A percentile compares a stretch with the other conserved stretches of the same genome.
Evolutionary conservation across 2,329 filamentous ascomycete species (phyloP).

Genomic region (Curvularia spicifera): DNA sequence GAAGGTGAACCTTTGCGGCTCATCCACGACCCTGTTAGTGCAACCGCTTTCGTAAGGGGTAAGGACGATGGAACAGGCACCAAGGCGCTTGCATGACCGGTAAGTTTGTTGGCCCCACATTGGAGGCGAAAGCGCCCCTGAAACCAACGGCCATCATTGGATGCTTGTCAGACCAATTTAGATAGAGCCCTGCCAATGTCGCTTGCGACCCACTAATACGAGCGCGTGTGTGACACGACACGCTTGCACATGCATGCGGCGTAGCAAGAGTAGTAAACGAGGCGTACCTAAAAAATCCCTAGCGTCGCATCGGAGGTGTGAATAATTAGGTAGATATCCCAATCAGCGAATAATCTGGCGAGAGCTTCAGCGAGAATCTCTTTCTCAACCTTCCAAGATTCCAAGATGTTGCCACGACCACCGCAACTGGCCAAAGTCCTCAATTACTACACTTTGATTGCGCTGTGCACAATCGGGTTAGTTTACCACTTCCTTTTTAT

Average conservation of each 20-base stretch:
- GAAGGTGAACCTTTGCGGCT: background rate
- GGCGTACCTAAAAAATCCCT: background rate
- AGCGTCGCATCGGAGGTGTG: background rate
- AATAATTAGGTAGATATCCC: background rate
- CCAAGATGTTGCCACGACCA: conserved; percentile 3
- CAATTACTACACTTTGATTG: conserved; percentile 6
- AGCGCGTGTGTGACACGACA: too few relatives aligned
- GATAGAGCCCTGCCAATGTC: background rate
- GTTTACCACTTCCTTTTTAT: conserved; percentile 10
- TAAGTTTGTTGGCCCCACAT: background rate
- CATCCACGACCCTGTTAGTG: background rate
- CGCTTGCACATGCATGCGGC: conserved; percentile 4
- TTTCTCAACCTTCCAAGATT: background rate
- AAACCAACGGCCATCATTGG: background rate
- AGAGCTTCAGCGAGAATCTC: background rate
- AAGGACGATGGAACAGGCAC: background rate
- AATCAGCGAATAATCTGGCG: background rate
- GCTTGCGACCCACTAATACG: background rate
- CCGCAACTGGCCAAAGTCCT: conserved; percentile 1
- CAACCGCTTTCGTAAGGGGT: background rate
- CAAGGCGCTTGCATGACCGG: background rate
- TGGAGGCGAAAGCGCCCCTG: background rate
- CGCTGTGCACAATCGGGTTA: conserved; percentile 6
- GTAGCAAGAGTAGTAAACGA: background rate
- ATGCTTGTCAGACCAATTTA: background rate